A percentile compares a stretch with the other conserved stretches of the same genome.
phyloP scores from a whole-genome alignment of 1,284 basidiomycete species.

The Polyporus tsugae region DNA sequence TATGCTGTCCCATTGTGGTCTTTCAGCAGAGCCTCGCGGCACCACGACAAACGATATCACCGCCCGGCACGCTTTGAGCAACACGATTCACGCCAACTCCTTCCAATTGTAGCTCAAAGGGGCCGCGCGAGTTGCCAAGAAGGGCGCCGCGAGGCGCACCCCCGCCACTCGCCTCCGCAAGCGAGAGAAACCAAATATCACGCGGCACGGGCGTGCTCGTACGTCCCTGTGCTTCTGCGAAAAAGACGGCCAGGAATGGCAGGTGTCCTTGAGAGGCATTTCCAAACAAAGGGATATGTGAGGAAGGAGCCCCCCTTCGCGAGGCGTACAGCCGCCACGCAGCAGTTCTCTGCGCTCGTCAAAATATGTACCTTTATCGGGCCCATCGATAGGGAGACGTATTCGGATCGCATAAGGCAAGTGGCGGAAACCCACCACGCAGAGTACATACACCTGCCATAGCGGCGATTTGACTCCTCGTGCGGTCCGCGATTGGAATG shows the following conservation, averaged over 20 bases:
- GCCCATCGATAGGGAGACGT: conserved; percentile 1
- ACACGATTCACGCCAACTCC: background rate
- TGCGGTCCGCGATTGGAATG: background rate
- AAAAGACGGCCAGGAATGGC: conserved; percentile 8
- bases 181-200: conserved; percentile 16
- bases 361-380: background rate
- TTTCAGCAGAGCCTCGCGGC: conserved; percentile 5
- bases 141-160: background rate
- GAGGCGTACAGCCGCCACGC: background rate
- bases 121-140: conserved; percentile 4
- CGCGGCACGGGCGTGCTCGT: conserved; percentile 3
- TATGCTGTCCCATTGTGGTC: background rate
- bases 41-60: conserved; percentile 8
- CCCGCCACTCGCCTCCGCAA: conserved; percentile 1
- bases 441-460: background rate
- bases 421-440: background rate
- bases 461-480: background rate
- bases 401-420: background rate
- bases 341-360: background rate
- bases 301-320: background rate
- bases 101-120: conserved; percentile 5
- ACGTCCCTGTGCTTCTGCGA: background rate
- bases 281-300: conserved; percentile 4
- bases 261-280: background rate
- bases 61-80: background rate